Evolutionary conservation across 2,329 filamentous ascomycete species (phyloP).

Genomic region (Ceratocystis colombiana): DNA sequence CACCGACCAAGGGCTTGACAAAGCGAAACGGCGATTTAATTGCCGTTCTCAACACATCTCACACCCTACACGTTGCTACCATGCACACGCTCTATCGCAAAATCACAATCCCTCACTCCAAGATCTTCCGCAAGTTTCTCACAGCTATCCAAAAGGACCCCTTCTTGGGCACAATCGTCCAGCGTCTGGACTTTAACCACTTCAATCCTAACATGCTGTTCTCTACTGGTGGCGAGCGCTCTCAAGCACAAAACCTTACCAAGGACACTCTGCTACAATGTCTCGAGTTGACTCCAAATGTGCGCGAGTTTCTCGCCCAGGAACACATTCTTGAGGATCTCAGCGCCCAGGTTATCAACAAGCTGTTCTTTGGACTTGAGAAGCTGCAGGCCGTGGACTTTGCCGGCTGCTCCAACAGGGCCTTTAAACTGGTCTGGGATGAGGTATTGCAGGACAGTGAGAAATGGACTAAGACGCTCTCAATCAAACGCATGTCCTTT

Average conservation of each 20-base stretch:
- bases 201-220: constrained; percentile 73
- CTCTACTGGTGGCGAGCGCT: constrained; percentile 62
- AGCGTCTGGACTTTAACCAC: constrained; percentile 73
- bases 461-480: constrained; percentile 30
- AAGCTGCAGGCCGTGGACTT: constrained; percentile 61
- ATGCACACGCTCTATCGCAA: constrained; percentile 65
- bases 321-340: constrained; percentile 74
- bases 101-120: constrained; percentile 72
- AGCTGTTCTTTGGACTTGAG: constrained; percentile 58
- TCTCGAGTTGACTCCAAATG: constrained; percentile 58
- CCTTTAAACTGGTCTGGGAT: constrained; percentile 57
- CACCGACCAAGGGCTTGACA: constrained; percentile 60
- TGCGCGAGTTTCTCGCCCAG: constrained; percentile 69
- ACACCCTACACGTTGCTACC: constrained; percentile 60
- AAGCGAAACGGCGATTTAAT: constrained; percentile 70
- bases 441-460: constrained; percentile 43
- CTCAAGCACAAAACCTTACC: constrained; percentile 65
- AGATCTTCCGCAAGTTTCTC: constrained; percentile 73
- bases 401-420: constrained; percentile 59
- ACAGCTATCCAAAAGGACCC: constrained; percentile 57
- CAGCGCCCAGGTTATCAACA: constrained; percentile 55
- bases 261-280: constrained; percentile 61
- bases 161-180: constrained; percentile 62
- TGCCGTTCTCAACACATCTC: constrained; percentile 66
- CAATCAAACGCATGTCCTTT: constrained; percentile 58